These are phyloP conservation scores for Senecio squalidus DNA, from an alignment of 140 eudicot species.

Conservation along the genomic window DNA sequence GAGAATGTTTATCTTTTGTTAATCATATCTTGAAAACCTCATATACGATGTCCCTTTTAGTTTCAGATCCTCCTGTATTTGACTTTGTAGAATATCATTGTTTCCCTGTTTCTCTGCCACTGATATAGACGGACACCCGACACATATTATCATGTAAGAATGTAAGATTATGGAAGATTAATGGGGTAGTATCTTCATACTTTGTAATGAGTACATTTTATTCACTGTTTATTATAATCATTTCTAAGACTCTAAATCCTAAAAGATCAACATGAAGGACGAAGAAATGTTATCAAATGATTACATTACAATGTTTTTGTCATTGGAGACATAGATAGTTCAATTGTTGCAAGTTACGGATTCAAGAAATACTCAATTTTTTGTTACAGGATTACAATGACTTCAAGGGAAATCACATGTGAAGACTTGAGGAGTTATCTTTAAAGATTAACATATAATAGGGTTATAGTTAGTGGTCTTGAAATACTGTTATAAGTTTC, in stretches of 20 bases:
- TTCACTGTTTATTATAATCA: not conserved
- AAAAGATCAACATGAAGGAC: not conserved
- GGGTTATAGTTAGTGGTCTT: conserved; percentile 14
- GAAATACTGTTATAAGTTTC: conserved; percentile 3
- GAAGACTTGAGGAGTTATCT: conserved; percentile 1
- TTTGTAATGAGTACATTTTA: not conserved
- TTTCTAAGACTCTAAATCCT: not conserved
- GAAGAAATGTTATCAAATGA: not conserved
- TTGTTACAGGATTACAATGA: conserved; percentile 17
- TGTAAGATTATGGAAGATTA: not conserved
- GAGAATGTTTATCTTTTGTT: not conserved
- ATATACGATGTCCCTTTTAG: not conserved
- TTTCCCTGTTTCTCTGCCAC: not conserved
- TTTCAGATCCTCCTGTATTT: not conserved
- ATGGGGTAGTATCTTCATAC: not conserved
- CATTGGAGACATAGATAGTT: not conserved
- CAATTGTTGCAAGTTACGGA: not conserved
- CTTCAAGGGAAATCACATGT: conserved; percentile 9
- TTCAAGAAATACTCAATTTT: conserved; percentile 12
- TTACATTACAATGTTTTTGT: conserved; percentile 1
- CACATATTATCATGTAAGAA: not conserved
- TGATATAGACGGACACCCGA: not conserved
- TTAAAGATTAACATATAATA: conserved; percentile 13
- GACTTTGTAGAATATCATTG: not conserved
- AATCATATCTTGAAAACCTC: not conserved